Base-by-base conservation (phyloP, 148 eudicot species). In the Chenopodium suecicum region DNA sequence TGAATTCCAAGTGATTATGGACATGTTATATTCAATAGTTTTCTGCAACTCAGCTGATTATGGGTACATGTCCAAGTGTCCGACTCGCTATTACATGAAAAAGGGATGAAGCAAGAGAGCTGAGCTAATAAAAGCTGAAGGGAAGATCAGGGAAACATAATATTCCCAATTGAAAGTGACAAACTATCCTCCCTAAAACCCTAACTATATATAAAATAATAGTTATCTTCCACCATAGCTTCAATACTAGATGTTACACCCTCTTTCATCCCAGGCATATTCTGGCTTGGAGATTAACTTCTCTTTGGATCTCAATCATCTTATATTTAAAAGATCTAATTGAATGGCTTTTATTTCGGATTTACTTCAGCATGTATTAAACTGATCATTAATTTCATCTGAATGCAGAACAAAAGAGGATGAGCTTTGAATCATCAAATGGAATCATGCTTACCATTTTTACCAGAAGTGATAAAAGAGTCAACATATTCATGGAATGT, bases 401-500 rank as follows among this genome's bases (percentile, higher is more conserved):
- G 9, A 37, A 46, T 31, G 37, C 65, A 5, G 60, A 65, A 41
- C 17, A 25, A 77, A 76, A 65, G 14, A 77, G n/a, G 52, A 75
- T 17, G 25, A 80, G 76, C 72, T 22, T 71, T 9, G 44, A 54
- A 75, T 10, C 37, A 19, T 56, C 2, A 41, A 34, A 41, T 74
- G 52, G 60, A 71, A 67, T 58, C 75, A 73, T 29, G 27, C 92
- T 44, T 90, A 97, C 99, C 99, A 83, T 97, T 97, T 84, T 91
- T 92, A 77, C 95, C 99, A 67, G 91, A 86, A 79, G 88, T 86
- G 41, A 97, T 79, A 84, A 97, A 97, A 67, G 52, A 81, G 87
- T 97, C 99, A 25, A 94, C 81, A 85, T 87, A 82, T 32, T 90
- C 89, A 77, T 92, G 89, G 74, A 90, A 77, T 32, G 78, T 82